phyloP scores from a whole-genome alignment of 768 basidiomycete genomes.

The Pleurotus tuoliensis region DNA sequence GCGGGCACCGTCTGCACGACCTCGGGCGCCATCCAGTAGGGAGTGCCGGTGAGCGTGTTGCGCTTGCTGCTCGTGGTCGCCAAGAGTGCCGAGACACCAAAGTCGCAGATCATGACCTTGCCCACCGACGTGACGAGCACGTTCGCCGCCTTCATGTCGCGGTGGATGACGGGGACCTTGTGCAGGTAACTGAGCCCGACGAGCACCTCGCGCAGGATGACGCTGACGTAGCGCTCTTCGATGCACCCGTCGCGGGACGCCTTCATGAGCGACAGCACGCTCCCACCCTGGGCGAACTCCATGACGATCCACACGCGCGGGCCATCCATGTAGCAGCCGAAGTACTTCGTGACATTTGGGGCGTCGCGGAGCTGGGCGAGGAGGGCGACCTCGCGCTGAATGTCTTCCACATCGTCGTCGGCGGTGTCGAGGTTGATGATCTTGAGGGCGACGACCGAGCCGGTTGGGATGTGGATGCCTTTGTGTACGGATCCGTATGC shows the following conservation, averaged over 20 bases:
- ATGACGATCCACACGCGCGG: conserved; percentile 98
- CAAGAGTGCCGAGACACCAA: conserved; percentile 94
- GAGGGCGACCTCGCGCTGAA: conserved; percentile 93
- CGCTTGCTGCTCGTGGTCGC: conserved; percentile 84
- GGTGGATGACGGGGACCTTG: conserved; percentile 90
- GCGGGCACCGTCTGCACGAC: conserved; percentile 85
- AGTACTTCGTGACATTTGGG: conserved; percentile 91
- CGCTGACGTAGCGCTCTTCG: conserved; percentile 85
- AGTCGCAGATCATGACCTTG: conserved; percentile 95
- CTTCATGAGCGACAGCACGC: conserved; percentile 91
- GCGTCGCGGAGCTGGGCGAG: conserved; percentile 87
- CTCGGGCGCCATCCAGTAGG: conserved; percentile 99
- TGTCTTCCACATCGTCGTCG: conserved; percentile 95
- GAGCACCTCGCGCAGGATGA: conserved; percentile 89
- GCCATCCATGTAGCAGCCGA: conserved; percentile 93
- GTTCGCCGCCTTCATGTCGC: conserved; percentile 98
- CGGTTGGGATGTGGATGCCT: conserved; percentile 78
- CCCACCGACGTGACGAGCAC: conserved; percentile 85
- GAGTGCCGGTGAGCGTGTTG: conserved; percentile 94
- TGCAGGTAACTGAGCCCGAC: conserved; percentile 86
- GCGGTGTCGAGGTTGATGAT: conserved; percentile 97
- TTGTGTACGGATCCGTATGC: conserved; percentile 96
- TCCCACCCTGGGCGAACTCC: conserved; percentile 96
- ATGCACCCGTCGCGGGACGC: conserved; percentile 68
- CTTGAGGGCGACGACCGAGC: conserved; percentile 92